Percentiles rank a stretch among this genome's conserved stretches.
These are phyloP conservation scores for Leavenworthia alabamica DNA, from an alignment of 345 rosid genomes.

Conservation along the genomic window DNA sequence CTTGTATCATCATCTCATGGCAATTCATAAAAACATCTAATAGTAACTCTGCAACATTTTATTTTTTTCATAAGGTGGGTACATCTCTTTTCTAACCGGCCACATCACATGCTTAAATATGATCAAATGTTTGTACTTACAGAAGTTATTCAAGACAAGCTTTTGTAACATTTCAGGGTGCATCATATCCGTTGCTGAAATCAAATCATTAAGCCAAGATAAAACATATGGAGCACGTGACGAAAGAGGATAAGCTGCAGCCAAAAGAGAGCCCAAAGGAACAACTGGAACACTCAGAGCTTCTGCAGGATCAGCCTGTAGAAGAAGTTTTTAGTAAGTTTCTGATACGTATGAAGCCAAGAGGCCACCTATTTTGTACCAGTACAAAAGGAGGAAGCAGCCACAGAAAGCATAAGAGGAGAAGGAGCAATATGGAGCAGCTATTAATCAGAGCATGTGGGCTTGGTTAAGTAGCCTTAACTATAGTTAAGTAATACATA, in stretches of 20 bases:
- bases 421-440: too few species aligned
- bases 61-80: neutral
- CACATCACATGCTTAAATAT: neutral
- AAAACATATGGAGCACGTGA: constrained; percentile 70
- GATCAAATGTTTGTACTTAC: constrained; percentile 43
- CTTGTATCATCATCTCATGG: constrained; percentile 3
- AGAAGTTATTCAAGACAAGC: constrained; percentile 84
- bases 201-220: constrained; percentile 76
- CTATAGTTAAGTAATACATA: too few species aligned
- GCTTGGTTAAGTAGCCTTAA: too few species aligned
- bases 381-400: too few species aligned
- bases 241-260: constrained; percentile 89
- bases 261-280: constrained; percentile 74
- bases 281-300: constrained; percentile 91
- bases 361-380: too few species aligned
- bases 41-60: neutral
- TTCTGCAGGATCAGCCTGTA: constrained; percentile 95
- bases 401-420: too few species aligned
- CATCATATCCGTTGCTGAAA: constrained; percentile 97
- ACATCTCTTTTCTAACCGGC: neutral
- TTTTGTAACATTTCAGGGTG: constrained; percentile 84
- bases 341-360: too few species aligned
- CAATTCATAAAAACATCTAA: neutral
- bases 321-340: constrained; percentile 22
- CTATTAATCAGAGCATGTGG: too few species aligned